Percentiles rank a stretch among this genome's conserved stretches.
These are phyloP conservation scores for Eucalyptus globulus DNA, from an alignment of 345 rosid genomes.

Conservation along the genomic window DNA sequence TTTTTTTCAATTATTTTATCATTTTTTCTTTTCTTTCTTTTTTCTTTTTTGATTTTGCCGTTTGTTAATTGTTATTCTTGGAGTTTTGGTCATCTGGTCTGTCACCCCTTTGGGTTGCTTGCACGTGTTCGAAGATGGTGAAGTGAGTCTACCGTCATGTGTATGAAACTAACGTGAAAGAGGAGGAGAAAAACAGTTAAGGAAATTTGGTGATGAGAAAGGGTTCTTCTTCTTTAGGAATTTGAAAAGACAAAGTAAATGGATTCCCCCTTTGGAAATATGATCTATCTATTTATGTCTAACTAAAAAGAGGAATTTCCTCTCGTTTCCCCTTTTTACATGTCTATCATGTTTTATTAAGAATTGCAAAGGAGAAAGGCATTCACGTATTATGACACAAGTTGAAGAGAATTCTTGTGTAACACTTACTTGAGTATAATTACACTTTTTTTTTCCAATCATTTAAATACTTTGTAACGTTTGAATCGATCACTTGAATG, in stretches of 20 bases:
- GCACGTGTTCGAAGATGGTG: neutral
- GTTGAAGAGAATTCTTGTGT: rapidly evolving
- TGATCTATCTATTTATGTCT: neutral
- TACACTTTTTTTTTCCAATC: neutral
- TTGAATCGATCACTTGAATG: neutral
- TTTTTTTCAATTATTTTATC: neutral
- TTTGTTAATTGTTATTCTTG: neutral
- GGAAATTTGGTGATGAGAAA: neutral
- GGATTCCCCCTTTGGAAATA: neutral
- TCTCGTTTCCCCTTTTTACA: neutral
- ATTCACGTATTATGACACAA: neutral
- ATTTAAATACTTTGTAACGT: neutral
- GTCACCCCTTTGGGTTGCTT: neutral
- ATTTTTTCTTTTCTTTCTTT: neutral
- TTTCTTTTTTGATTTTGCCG: neutral
- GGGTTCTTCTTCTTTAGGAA: neutral
- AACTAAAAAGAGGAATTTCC: neutral
- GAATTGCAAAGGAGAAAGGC: neutral
- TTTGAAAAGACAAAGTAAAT: neutral
- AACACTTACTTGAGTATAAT: rapidly evolving
- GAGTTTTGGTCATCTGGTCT: neutral
- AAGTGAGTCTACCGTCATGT: neutral
- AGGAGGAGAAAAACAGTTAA: neutral
- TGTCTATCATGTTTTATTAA: no score
- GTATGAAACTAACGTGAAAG: neutral